Conservation (phyloP, 2,329 filamentous ascomycete species). For the Colletotrichum spinosum region DNA sequence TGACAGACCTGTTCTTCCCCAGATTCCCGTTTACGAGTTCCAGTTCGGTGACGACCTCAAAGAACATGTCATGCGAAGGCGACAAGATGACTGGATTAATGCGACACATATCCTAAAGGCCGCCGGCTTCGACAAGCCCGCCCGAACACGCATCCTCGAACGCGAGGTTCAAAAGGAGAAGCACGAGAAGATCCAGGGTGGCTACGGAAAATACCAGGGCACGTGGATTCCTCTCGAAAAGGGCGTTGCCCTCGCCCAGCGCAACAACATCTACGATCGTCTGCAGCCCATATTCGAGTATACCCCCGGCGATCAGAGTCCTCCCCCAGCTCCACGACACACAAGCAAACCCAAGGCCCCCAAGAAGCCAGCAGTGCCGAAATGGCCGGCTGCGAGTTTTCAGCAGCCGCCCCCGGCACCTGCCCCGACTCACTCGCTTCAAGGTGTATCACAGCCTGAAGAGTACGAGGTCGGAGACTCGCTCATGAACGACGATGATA, state of each 20-base stretch:
- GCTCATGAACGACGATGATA: slow-evolving; percentile 80
- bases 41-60: slow-evolving; percentile 83
- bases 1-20: slow-evolving; percentile 10
- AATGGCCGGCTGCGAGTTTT: slow-evolving; percentile 61
- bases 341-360: slow-evolving; percentile 86
- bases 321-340: slow-evolving; percentile 94
- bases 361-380: slow-evolving; percentile 73
- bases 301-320: slow-evolving; percentile 84
- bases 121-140: slow-evolving; percentile 96
- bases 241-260: slow-evolving; percentile 83
- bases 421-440: slow-evolving; percentile 42
- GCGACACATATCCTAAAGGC: slow-evolving; percentile 99
- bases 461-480: slow-evolving; percentile 73
- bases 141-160: slow-evolving; percentile 93
- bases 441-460: slow-evolving; percentile 55
- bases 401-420: slow-evolving; percentile 22
- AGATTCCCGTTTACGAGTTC: slow-evolving; percentile 96
- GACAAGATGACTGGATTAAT: slow-evolving; percentile 97
- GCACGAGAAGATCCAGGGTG: slow-evolving; percentile 98
- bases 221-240: slow-evolving; percentile 94
- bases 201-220: slow-evolving; percentile 98
- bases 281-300: slow-evolving; percentile 91
- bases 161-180: slow-evolving; percentile 96
- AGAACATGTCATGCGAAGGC: slow-evolving; percentile 94
- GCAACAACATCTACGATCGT: slow-evolving; percentile 88